Base-by-base conservation (phyloP, 495 filamentous ascomycete genomes). In the Podospora appendiculata region DNA sequence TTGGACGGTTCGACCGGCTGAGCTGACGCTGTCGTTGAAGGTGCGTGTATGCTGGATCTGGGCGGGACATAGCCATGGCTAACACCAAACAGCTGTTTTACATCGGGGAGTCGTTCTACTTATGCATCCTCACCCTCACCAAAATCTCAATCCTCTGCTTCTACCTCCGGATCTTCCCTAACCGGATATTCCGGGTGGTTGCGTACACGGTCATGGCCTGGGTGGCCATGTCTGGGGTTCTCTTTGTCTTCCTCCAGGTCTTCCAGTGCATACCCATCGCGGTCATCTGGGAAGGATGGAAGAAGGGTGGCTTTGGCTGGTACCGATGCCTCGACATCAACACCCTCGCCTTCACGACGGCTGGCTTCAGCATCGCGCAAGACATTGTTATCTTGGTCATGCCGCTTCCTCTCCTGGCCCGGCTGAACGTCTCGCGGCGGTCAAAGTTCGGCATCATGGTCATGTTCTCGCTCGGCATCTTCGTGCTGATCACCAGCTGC, bases 91-190 rank as follows among this genome's bases (percentile, higher is more conserved):
- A 72, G 69, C 17, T 66, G 13, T 68, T 74, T 34, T 76, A 63
- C 59, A 61, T 67, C 48, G 65, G 58, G 43, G 68, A 73, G 47
- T 48, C 60, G 6, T 36, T 74, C 41, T 72, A 74, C 51, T 57
- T 72, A 16, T 55, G 67, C 33, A 58, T 64, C 42, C 63, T 80
- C 19, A 61, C 66, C 13, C 55, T 75, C 14, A 73, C 70, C 36
- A 79, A 79, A 52, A 52, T 77, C 34, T 74, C 73, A 39, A 72
- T 79, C 35, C 70, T 79, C 8, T 67, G 66, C 55, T 77, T 79
- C 59, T 79, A 79, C 60, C 65, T 78, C 19, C 74, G 73, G 35
- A 69, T 79, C 43, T 79, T 79, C 48, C 70, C 71, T 38, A 64
- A 71, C 32, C 43, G 51, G 2, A 62, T 53, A 1, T 72, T 79